These are phyloP conservation scores for Pholiota conissans DNA, from an alignment of 768 basidiomycete genomes.

Conservation along the genomic window DNA sequence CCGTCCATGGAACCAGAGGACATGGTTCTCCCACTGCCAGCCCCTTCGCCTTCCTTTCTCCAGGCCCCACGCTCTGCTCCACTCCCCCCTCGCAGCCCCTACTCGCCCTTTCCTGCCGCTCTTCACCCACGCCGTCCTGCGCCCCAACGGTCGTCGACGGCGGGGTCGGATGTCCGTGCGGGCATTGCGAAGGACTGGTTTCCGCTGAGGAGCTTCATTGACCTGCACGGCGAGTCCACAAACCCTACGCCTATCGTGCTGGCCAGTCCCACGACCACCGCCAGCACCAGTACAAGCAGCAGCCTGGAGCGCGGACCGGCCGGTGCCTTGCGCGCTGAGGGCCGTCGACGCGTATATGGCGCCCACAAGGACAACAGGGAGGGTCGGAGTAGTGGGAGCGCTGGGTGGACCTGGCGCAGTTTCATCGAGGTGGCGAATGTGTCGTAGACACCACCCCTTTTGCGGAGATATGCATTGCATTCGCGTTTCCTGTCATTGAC, in stretches of 20 bases:
- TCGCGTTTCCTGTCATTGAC: neutral
- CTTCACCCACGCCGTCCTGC: conserved; percentile 12
- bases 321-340: neutral
- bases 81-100: conserved; percentile 16
- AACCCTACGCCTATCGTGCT: neutral
- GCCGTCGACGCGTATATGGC: neutral
- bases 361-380: neutral
- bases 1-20: conserved; percentile 37
- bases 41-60: conserved; percentile 10
- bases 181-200: conserved; percentile 47
- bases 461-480: neutral
- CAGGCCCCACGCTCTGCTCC: conserved; percentile 19
- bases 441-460: conserved; percentile 17
- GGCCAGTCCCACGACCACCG: neutral
- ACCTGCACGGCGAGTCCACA: conserved; percentile 41
- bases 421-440: conserved; percentile 57
- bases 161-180: conserved; percentile 9
- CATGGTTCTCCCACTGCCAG: conserved; percentile 30
- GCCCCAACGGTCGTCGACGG: conserved; percentile 6
- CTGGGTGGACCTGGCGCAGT: conserved; percentile 57
- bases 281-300: neutral
- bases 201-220: conserved; percentile 64
- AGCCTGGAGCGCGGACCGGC: neutral
- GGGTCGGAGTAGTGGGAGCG: neutral
- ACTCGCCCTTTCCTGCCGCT: conserved; percentile 1